These are phyloP conservation scores for Exutisphaerella laricina DNA, from an alignment of 2,329 filamentous ascomycete genomes.

Conservation along the genomic window DNA sequence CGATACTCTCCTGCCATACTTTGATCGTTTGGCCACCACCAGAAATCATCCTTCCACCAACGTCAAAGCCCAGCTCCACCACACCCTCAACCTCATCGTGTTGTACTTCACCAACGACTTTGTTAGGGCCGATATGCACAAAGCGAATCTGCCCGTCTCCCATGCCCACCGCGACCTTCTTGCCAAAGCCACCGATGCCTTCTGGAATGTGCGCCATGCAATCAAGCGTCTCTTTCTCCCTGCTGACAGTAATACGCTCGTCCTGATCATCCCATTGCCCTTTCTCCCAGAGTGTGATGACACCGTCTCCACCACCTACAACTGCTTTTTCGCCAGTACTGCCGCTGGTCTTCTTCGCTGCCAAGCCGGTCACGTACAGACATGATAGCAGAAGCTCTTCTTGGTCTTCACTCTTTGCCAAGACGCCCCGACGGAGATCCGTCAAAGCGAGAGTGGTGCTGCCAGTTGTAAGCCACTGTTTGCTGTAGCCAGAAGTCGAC, in stretches of 20 bases:
- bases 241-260: slow-evolving; percentile 74
- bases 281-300: slow-evolving; percentile 89
- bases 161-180: slow-evolving; percentile 71
- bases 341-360: slow-evolving; percentile 54
- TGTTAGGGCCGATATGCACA: slow-evolving; percentile 67
- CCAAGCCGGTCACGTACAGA: slow-evolving; percentile 69
- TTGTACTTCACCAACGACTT: slow-evolving; percentile 60
- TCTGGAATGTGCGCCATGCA: slow-evolving; percentile 67
- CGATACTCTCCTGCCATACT: slow-evolving; percentile 75
- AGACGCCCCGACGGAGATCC: slow-evolving; percentile 76
- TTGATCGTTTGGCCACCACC: slow-evolving; percentile 82
- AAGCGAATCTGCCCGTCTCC: slow-evolving; percentile 76
- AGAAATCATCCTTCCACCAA: slow-evolving; percentile 78
- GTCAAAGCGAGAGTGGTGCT: slow-evolving; percentile 87
- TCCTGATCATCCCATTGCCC: slow-evolving; percentile 95
- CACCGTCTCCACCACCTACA: slow-evolving; percentile 71
- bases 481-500: slow-evolving; percentile 82
- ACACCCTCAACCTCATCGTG: slow-evolving; percentile 89
- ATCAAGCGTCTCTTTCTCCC: slow-evolving; percentile 66
- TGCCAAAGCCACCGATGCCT: slow-evolving; percentile 59
- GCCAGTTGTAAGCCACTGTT: slow-evolving; percentile 92
- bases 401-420: slow-evolving; percentile 88
- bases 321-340: slow-evolving; percentile 70
- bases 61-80: slow-evolving; percentile 75
- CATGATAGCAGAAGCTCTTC: slow-evolving; percentile 88